Conservation (phyloP, 805 yeast genomes). For the Metschnikowia cubensis region DNA sequence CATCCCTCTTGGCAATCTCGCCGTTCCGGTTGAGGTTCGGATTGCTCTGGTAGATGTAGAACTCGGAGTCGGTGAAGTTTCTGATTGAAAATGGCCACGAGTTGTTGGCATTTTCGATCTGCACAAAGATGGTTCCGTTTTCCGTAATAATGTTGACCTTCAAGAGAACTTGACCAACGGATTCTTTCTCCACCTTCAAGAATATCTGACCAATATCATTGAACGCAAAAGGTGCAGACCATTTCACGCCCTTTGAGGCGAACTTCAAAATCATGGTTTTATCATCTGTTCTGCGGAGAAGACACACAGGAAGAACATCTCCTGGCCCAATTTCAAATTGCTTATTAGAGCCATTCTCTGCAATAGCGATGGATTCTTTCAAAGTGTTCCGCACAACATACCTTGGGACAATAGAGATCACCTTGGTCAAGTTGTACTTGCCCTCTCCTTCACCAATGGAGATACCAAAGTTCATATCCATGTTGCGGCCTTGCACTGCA, state of each 20-base stretch:
- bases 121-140: conserved; percentile 75
- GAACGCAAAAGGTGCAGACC: conserved; percentile 88
- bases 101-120: conserved; percentile 64
- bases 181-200: conserved; percentile 62
- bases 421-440: conserved; percentile 68
- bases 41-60: conserved; percentile 80
- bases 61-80: conserved; percentile 85
- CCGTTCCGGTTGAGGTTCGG: conserved; percentile 68
- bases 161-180: conserved; percentile 64
- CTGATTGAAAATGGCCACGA: conserved; percentile 92
- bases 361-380: conserved; percentile 51
- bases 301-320: conserved; percentile 56
- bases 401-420: conserved; percentile 78
- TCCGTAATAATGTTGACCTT: conserved; percentile 76
- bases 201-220: conserved; percentile 80
- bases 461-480: conserved; percentile 73
- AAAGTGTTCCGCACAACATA: conserved; percentile 67
- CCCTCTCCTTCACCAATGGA: conserved; percentile 81
- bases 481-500: conserved; percentile 45
- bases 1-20: conserved; percentile 44
- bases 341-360: conserved; percentile 64
- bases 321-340: conserved; percentile 44
- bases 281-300: conserved; percentile 49
- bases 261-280: conserved; percentile 63
- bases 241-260: conserved; percentile 51